Conservation (phyloP, 805 yeast genomes). For the Lipomyces starkeyi region DNA sequence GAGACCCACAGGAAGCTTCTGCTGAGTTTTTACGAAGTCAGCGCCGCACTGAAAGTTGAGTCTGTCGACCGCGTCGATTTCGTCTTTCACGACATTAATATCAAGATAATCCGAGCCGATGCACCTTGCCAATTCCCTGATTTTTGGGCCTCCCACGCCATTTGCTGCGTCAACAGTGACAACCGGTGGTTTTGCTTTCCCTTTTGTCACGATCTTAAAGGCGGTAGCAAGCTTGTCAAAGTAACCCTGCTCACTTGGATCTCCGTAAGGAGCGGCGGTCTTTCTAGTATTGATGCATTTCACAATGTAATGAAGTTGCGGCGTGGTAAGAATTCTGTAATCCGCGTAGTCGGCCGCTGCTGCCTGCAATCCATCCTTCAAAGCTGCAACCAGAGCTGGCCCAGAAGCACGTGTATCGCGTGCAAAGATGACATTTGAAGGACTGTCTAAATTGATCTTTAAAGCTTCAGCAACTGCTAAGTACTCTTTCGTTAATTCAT, state of each 20-base stretch:
- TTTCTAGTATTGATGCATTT: constrained; percentile 67
- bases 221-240: constrained; percentile 64
- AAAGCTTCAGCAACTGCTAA: constrained; percentile 49
- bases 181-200: constrained; percentile 42
- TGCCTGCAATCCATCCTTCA: constrained; percentile 65
- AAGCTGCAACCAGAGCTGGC: constrained; percentile 62
- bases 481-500: constrained; percentile 53
- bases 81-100: constrained; percentile 47
- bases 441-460: constrained; percentile 50
- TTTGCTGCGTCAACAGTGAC: constrained; percentile 89
- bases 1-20: constrained; percentile 71
- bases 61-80: constrained; percentile 64
- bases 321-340: constrained; percentile 83
- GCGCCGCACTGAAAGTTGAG: constrained; percentile 91
- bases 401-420: constrained; percentile 90
- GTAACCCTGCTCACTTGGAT: constrained; percentile 70
- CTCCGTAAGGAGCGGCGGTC: constrained; percentile 57
- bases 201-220: constrained; percentile 52
- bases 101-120: constrained; percentile 53
- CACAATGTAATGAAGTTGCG: constrained; percentile 89
- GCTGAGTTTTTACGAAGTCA: constrained; percentile 91
- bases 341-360: constrained; percentile 57
- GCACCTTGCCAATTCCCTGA: constrained; percentile 54
- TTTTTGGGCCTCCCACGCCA: constrained; percentile 92
- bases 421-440: constrained; percentile 63